Base-by-base conservation (phyloP, 2,329 filamentous ascomycete species). In the Phialocephala sp. region DNA sequence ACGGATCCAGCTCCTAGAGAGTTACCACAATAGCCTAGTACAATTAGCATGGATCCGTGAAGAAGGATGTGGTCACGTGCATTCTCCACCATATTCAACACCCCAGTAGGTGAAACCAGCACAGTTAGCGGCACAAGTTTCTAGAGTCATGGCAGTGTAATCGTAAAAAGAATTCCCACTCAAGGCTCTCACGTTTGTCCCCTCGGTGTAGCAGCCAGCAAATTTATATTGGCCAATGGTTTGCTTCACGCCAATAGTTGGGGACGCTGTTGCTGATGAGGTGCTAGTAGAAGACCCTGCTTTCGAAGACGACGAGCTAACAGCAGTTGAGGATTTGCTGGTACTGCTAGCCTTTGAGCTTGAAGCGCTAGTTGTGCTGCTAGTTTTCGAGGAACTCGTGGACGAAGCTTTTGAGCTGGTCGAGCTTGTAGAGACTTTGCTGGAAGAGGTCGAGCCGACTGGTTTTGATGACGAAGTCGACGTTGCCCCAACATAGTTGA, bases 171-270 rank as follows among this genome's bases (percentile, higher is more conserved):
- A n/a, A 20, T 74, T 82, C 84, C 52, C 56, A 20, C 24, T 39
- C 9, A 68, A 43, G 11, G 66, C 66, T 24, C 66, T 24, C 1
- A 56, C 35, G 20, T 43, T 58, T n/a, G 57, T 64, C 20, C 39
- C 60, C 56, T 68, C 66, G 3, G 66, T 68, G 39, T 66, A 68
- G 22, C 66, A 68, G 58, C 78, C 79, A 27, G 81, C 75, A 58
- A 82, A 74, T 8, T 69, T 74, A 66, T 84, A 84, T 9, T 79
- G 79, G 5, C 80, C 80, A 4, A 85, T 72, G 0, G 72, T 76
- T 12, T 75, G 72, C 60, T 79, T 79, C 64, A 60, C 39, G n/a
- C 60, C 68, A 11, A 72, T 60, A 22, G 62, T 65, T n/a, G 72
- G 60, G 8, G 55, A 39, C 1, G 35, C 32, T 24, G 45, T 69